These are phyloP conservation scores for Paraurostyla sp. DNA, from an alignment of 73 alveolate genomes.

Conservation along the genomic window DNA sequence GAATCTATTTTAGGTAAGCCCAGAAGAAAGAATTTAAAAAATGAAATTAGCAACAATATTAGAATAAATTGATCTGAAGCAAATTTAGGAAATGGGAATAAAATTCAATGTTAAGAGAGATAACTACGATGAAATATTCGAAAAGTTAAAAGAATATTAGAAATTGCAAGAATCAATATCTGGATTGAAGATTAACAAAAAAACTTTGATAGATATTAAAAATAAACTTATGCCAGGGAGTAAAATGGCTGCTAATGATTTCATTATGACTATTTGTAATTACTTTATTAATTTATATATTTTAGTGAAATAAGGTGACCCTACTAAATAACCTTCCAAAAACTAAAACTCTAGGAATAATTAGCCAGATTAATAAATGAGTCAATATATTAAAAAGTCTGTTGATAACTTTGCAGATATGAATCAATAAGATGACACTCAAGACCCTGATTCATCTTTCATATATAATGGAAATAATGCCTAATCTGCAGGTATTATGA, in stretches of 20 bases:
- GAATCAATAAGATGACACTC: not conserved
- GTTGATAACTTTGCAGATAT: not conserved
- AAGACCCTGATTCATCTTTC: not conserved
- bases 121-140: not conserved
- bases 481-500: too few species aligned
- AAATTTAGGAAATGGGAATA: not conserved
- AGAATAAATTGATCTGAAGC: not conserved
- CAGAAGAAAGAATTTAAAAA: not conserved
- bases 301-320: not conserved
- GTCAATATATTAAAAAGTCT: not conserved
- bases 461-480: too few species aligned
- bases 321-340: not conserved
- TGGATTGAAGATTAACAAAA: not conserved
- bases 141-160: not conserved
- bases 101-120: not conserved
- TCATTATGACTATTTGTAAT: conserved; percentile 2
- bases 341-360: not conserved
- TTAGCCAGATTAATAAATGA: not conserved
- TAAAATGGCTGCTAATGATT: not conserved
- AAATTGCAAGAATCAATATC: not conserved
- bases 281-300: not conserved
- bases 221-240: not conserved
- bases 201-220: not conserved
- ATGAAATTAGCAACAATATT: conserved; percentile 18
- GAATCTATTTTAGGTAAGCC: not conserved